These are phyloP conservation scores for Hura crepitans DNA, from an alignment of 441 rosid species.

Conservation along the genomic window DNA sequence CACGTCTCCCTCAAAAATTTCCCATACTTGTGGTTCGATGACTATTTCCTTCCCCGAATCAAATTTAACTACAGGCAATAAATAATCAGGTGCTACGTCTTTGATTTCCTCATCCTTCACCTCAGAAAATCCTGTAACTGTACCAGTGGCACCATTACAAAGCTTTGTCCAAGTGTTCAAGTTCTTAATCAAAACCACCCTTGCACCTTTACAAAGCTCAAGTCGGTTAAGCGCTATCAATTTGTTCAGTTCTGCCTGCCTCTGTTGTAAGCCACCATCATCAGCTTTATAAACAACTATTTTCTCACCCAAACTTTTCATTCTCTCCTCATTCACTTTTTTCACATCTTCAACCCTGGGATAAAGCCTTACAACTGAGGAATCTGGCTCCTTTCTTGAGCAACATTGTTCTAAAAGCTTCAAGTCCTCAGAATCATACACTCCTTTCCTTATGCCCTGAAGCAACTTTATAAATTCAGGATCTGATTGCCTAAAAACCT, in stretches of 20 bases:
- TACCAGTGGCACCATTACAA: slow-evolving; percentile 39
- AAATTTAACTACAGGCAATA: slow-evolving; percentile 32
- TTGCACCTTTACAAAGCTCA: slow-evolving; percentile 31
- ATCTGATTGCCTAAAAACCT: slow-evolving; percentile 37
- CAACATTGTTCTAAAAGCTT: slow-evolving; percentile 28
- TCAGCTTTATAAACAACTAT: slow-evolving; percentile 21
- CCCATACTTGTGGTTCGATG: slow-evolving; percentile 23
- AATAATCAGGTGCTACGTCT: slow-evolving; percentile 9
- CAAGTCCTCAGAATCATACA: slow-evolving; percentile 23
- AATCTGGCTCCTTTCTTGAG: slow-evolving; percentile 17
- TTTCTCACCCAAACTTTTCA: slow-evolving; percentile 25
- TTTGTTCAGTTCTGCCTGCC: slow-evolving; percentile 25
- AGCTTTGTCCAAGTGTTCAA: slow-evolving; percentile 22
- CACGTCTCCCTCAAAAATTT: slow-evolving; percentile 24
- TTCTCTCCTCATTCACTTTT: slow-evolving; percentile 26
- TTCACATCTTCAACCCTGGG: slow-evolving; percentile 36
- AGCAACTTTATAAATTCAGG: slow-evolving; percentile 26
- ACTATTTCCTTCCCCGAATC: slow-evolving; percentile 28
- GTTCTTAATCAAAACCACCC: slow-evolving; percentile 39
- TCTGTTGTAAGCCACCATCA: slow-evolving; percentile 19
- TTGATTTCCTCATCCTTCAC: not conserved
- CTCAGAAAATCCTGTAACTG: slow-evolving; percentile 19
- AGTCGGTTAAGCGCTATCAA: slow-evolving; percentile 29
- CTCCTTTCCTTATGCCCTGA: slow-evolving; percentile 35
- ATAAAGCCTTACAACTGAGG: slow-evolving; percentile 28